Conservation (phyloP, 2,329 filamentous ascomycete species). For the Phaeosphaeria sp. region DNA sequence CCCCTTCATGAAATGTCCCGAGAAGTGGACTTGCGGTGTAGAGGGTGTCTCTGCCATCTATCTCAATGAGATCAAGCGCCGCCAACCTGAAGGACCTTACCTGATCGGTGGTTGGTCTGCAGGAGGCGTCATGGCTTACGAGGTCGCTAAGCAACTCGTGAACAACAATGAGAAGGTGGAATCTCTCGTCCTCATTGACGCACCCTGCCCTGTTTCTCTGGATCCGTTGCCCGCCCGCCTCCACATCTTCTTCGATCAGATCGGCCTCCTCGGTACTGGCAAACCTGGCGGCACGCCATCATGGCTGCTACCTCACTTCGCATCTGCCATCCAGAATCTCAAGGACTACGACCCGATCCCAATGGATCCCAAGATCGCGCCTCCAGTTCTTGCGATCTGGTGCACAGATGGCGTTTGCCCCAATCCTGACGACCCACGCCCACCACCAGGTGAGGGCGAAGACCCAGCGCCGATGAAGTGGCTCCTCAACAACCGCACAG, state of each 20-base stretch:
- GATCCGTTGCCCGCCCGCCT: conserved; percentile 62
- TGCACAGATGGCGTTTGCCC: conserved; percentile 77
- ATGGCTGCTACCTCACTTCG: conserved; percentile 79
- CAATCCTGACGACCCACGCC: conserved; percentile 68
- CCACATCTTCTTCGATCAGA: conserved; percentile 75
- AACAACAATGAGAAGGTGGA: conserved; percentile 58
- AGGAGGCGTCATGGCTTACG: conserved; percentile 63
- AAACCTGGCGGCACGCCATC: conserved; percentile 66
- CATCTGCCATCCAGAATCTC: conserved; percentile 70
- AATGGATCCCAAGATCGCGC: conserved; percentile 65
- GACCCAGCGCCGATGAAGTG: conserved; percentile 65
- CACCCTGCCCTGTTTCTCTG: conserved; percentile 60
- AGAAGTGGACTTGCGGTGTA: conserved; percentile 70
- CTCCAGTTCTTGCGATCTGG: conserved; percentile 72
- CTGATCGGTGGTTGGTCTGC: conserved; percentile 63
- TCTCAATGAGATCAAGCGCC: conserved; percentile 72
- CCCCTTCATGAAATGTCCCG: conserved; percentile 73
- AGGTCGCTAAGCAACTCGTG: conserved; percentile 57
- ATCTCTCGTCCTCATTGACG: conserved; percentile 60
- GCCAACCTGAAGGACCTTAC: conserved; percentile 70
- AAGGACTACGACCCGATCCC: conserved; percentile 72
- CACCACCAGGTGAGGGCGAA: conserved; percentile 66
- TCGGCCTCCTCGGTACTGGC: conserved; percentile 73
- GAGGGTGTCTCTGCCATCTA: conserved; percentile 70
- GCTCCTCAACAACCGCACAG: conserved; percentile 74